Conservation (phyloP, 208 protist genomes). For the Phytomonas sp. region DNA sequence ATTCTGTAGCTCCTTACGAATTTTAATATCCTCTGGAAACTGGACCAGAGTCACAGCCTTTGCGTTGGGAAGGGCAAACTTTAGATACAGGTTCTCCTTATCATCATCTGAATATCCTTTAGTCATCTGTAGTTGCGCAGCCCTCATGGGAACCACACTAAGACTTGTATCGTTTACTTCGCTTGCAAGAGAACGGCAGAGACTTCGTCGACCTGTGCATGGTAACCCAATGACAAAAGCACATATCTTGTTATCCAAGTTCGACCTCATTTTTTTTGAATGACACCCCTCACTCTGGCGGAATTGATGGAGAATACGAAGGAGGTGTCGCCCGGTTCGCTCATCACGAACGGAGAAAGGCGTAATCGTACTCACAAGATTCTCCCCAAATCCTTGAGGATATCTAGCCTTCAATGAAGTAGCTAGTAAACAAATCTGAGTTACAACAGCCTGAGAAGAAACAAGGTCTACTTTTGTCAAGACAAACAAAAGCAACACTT, state of each 20-base stretch:
- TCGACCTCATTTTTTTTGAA: constrained; percentile 43
- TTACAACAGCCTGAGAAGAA: constrained; percentile 59
- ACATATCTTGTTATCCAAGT: constrained; percentile 70
- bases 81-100: constrained; percentile 30
- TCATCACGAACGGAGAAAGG: constrained; percentile 63
- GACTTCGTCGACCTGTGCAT: constrained; percentile 60
- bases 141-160: constrained; percentile 60
- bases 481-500: constrained; percentile 68
- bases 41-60: constrained; percentile 71
- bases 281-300: constrained; percentile 37
- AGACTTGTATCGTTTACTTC: constrained; percentile 39
- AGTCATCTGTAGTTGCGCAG: constrained; percentile 71
- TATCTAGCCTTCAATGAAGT: constrained; percentile 51
- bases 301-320: constrained; percentile 66
- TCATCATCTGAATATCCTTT: constrained; percentile 12
- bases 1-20: constrained; percentile 42
- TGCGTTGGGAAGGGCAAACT: constrained; percentile 74
- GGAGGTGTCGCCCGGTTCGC: constrained; percentile 39
- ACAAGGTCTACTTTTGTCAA: constrained; percentile 78
- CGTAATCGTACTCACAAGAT: constrained; percentile 37
- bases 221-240: constrained; percentile 76
- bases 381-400: constrained; percentile 27
- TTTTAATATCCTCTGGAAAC: constrained; percentile 54
- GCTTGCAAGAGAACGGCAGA: constrained; percentile 47
- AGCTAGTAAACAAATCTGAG: constrained; percentile 64